phyloP scores from a whole-genome alignment of 495 filamentous ascomycete genomes.

The Xylaria acuta region DNA sequence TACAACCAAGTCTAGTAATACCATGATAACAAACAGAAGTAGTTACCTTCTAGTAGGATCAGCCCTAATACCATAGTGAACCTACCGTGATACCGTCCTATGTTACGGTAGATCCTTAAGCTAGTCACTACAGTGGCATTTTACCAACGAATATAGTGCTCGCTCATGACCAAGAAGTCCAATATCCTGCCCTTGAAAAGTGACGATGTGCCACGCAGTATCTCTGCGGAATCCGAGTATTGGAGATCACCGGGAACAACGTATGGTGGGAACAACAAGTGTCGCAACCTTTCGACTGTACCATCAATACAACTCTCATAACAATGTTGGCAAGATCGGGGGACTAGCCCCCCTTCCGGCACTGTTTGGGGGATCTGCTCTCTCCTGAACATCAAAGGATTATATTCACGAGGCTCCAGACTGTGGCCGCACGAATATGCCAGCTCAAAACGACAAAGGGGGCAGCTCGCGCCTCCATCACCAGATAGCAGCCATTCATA shows the following conservation, averaged over 20 bases:
- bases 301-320: background rate
- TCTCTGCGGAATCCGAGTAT: background rate
- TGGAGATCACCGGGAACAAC: background rate
- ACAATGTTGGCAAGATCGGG: background rate
- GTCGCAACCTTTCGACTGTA: background rate
- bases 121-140: background rate
- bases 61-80: background rate
- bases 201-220: background rate
- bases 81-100: background rate
- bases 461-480: background rate
- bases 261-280: background rate
- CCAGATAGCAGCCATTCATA: background rate
- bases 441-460: slow-evolving; percentile 17
- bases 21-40: background rate
- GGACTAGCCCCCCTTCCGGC: background rate
- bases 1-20: background rate
- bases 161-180: background rate
- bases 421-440: background rate
- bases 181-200: background rate
- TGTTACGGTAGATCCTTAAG: background rate
- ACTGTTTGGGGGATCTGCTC: background rate
- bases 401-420: background rate
- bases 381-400: background rate
- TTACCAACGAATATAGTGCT: slow-evolving; percentile 9
- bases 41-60: background rate